Base-by-base conservation (phyloP, 768 basidiomycete species). In the Crassisporium funariophilum region DNA sequence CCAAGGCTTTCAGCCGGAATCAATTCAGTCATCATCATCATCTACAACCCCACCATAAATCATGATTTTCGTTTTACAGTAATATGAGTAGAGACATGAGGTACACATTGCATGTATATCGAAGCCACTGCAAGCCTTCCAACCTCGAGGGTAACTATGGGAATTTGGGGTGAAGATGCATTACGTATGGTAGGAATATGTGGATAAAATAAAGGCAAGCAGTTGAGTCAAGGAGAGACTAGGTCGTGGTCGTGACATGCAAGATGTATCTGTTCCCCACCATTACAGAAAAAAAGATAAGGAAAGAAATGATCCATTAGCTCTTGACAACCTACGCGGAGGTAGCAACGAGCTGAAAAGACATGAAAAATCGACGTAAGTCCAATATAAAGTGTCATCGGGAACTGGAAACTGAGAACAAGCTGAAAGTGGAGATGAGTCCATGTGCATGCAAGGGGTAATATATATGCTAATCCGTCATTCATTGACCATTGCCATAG, bases 361-460 rank as follows among this genome's bases (percentile, higher is more conserved):
- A 46, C 43, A 38, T 43, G 44, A 49, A 53, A 50, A 35, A 52
- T 49, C 46, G 41, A 53, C 41, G 45, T 49, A 53, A 46, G 54
- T 58, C 57, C 57, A 41, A 52, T 54, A 55, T 47, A 55, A 53
- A 55, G 29, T 58, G 54, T 58, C 56, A 54, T 47, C 48, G 46
- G 52, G 41, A 52, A 50, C 48, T n/a, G 49, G 44, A 54, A 58
- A 47, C 41, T 49, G 46, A 42, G 38, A 48, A 50, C 35, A 37
- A 31, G 23, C 47, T 47, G 45, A 22, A 52, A 49, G 22, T 37
- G 45, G 44, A 36, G 46, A 34, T 31, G 37, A 36, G 55, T 56
- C 54, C 57, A 47, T 58, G 36, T 52, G 50, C 35, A 45, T 51
- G 46, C 47, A 54, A 49, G 51, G 44, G 33, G 24, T 21, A 40